phyloP scores from a whole-genome alignment of 169 alveolate genomes.

The Cryptosporidium tyzzeri region DNA sequence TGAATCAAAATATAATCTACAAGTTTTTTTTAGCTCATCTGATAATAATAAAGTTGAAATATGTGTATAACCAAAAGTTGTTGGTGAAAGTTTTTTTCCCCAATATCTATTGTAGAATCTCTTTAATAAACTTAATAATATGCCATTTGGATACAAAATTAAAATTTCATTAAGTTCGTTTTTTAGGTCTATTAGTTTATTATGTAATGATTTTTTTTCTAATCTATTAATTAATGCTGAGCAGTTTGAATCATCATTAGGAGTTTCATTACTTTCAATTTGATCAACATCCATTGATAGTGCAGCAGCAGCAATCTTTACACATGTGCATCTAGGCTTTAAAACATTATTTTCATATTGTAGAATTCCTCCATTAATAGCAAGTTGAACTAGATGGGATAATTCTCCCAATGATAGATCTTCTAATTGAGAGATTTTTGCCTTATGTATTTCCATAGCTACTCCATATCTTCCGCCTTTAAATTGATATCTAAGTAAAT shows the following conservation, averaged over 20 bases:
- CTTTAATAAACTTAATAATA: conserved; percentile 33
- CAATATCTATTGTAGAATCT: conserved; percentile 24
- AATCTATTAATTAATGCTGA: not conserved
- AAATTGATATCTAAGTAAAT: conserved; percentile 23
- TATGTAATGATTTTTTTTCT: not conserved
- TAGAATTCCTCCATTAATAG: conserved; percentile 30
- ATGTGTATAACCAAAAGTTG: conserved; percentile 51
- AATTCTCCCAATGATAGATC: conserved; percentile 26
- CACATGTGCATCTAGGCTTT: conserved; percentile 34
- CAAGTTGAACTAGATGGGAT: conserved; percentile 45
- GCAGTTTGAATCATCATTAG: not conserved
- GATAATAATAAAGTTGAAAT: conserved; percentile 34
- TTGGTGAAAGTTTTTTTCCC: conserved; percentile 57
- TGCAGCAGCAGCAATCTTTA: conserved; percentile 42
- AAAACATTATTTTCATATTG: conserved; percentile 42
- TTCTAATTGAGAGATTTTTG: conserved; percentile 16
- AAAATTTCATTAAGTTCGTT: conserved; percentile 13
- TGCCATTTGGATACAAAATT: conserved; percentile 43
- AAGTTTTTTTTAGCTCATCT: conserved; percentile 23
- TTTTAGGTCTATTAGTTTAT: not conserved
- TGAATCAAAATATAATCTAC: conserved; percentile 47
- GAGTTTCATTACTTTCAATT: conserved; percentile 3
- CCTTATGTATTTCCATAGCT: conserved; percentile 35
- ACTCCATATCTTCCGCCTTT: conserved; percentile 65
- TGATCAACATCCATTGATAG: conserved; percentile 18